phyloP scores from a whole-genome alignment of 345 rosid genomes.

The Pistacia integerrima region DNA sequence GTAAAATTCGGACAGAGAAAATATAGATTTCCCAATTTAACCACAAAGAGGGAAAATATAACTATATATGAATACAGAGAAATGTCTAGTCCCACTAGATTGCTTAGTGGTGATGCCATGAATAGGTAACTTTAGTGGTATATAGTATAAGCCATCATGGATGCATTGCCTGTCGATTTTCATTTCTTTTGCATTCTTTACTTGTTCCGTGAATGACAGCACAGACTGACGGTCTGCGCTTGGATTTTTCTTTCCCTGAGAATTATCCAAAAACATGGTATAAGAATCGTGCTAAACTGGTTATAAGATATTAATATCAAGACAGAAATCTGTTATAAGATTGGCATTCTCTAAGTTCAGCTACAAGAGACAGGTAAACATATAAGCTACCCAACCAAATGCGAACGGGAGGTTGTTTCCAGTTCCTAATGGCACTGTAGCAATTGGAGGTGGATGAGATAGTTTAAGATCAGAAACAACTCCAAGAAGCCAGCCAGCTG shows the following conservation, averaged over 20 bases:
- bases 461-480: conserved; percentile 73
- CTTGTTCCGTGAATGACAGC: conserved; percentile 51
- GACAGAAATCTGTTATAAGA: background rate
- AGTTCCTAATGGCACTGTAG: conserved; percentile 74
- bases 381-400: conserved; percentile 69
- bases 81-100: background rate
- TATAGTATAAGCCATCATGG: background rate
- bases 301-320: background rate
- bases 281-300: background rate
- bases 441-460: conserved; percentile 64
- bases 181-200: conserved; percentile 64
- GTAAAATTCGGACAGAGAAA: background rate
- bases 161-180: conserved; percentile 60
- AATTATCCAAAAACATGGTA: conserved; percentile 11
- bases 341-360: background rate
- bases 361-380: conserved; percentile 2
- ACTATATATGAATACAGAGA: too few relatives aligned
- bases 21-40: background rate
- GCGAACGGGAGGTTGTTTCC: conserved; percentile 77
- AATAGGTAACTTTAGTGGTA: background rate
- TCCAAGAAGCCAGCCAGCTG: conserved; percentile 79
- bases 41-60: too few relatives aligned
- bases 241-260: conserved; percentile 78
- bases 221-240: conserved; percentile 55
- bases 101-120: background rate